Base-by-base conservation (phyloP, 805 yeast species). In the Candida anglica region DNA sequence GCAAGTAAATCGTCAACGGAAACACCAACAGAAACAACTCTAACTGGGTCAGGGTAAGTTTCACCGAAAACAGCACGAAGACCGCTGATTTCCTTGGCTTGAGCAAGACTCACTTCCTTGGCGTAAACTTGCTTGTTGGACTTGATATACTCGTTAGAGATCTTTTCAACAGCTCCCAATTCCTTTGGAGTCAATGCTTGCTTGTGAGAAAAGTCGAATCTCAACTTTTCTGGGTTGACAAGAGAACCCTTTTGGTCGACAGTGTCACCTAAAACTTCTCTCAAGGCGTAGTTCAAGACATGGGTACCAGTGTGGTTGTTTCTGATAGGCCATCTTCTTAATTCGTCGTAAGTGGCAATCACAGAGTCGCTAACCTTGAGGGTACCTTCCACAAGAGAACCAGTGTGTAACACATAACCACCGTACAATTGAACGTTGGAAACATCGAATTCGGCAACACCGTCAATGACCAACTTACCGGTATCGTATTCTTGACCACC, bases 231-330 rank as follows among this genome's bases (percentile, higher is more conserved):
- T 37, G 93, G 86, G 14, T 96, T 86, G 45, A 93, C 99, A 37
- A 93, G 73, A 15, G 99, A 93, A 47, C 98, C 99, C 67, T 83
- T 87, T 71, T 93, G 99, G 50, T 88, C 96, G 39, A 93, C 81
- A 22, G 79, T 79, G 44, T 81, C 86, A 42, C 98, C 98, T 36
- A 93, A 68, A 27, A 83, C 87, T 50, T 80, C 82, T 57, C 91
- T 79, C 48, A 93, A 71, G 27, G 94, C 98, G 58, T 71, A 84
- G 66, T 93, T 93, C 50, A 93, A 76, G 30, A 93, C 79, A 56
- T 93, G 99, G 2, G 99, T 93, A 68, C 97, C 97, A 27, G 99
- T 91, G 65, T 93, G 99, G 74, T 93, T 93, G 69, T 89, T 88
- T 70, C 94, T 85, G 49, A 93, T 81, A 42, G 97, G 95, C 85